Percentiles rank a stretch among this genome's conserved stretches.
Conservation (phyloP, 2,329 filamentous ascomycete genomes). For the Lasiodiplodia sp. region DNA sequence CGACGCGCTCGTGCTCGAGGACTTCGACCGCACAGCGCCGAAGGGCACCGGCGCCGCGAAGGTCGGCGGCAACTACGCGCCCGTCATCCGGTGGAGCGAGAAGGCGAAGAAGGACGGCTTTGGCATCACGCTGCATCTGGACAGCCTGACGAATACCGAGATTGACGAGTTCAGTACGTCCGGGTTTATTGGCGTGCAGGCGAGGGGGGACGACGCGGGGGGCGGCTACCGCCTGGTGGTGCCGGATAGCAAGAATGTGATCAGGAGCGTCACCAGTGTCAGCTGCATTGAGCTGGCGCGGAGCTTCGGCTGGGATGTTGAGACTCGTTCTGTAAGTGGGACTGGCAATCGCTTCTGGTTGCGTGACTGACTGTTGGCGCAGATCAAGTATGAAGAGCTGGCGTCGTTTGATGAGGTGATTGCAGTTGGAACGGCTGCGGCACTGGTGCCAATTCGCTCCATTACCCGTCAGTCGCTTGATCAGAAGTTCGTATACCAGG, state of each 20-base stretch:
- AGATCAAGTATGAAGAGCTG: conserved; percentile 34
- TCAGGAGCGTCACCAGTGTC: conserved; percentile 43
- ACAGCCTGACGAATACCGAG: conserved; percentile 39
- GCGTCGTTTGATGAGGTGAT: conserved; percentile 36
- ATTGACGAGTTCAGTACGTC: conserved; percentile 49
- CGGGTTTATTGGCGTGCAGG: conserved; percentile 42
- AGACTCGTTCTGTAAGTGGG: conserved; percentile 36
- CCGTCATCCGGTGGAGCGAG: conserved; percentile 43
- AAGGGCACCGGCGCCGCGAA: conserved; percentile 44
- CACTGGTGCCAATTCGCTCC: conserved; percentile 33
- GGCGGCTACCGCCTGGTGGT: conserved; percentile 38
- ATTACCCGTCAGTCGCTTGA: conserved; percentile 32
- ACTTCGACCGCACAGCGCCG: conserved; percentile 47
- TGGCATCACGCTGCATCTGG: conserved; percentile 45
- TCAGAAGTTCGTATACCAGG: conserved; percentile 36
- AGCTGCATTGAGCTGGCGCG: conserved; percentile 38
- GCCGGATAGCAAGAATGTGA: conserved; percentile 39
- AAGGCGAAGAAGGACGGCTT: conserved; percentile 43
- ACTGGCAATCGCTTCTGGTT: not conserved
- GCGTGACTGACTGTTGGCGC: not conserved
- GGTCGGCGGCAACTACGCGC: conserved; percentile 49
- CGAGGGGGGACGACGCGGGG: conserved; percentile 27
- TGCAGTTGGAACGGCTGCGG: conserved; percentile 37
- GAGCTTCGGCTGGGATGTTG: conserved; percentile 44
- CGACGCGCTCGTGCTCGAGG: conserved; percentile 43